Conservation (phyloP, 345 rosid species). For the Brassica juncea region DNA sequence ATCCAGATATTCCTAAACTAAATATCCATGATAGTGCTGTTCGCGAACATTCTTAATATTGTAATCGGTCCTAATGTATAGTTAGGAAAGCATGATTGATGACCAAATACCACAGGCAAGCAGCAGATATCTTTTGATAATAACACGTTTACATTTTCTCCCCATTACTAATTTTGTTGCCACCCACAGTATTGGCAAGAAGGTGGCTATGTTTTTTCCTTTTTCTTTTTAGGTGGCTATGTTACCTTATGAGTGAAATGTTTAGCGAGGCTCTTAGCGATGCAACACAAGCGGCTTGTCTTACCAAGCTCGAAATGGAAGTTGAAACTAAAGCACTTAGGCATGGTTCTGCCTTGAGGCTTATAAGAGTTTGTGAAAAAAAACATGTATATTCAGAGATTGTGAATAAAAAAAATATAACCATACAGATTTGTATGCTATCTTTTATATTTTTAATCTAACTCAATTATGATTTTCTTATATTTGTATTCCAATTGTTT, state of each 20-base stretch:
- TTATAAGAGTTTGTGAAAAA: neutral
- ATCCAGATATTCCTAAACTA: neutral
- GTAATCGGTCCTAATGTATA: neutral
- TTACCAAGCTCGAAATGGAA: constrained; percentile 77
- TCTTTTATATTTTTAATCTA: neutral
- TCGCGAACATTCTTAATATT: too few species aligned
- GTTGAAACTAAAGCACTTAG: constrained; percentile 76
- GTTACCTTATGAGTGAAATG: constrained; percentile 69
- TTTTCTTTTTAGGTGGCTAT: constrained; percentile 27
- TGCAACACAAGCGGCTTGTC: constrained; percentile 81
- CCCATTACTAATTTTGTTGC: constrained; percentile 41
- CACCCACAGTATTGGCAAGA: constrained; percentile 82
- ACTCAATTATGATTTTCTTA: constrained; percentile 9
- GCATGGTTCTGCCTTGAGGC: constrained; percentile 72
- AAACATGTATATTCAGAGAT: neutral
- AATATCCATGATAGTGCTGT: neutral
- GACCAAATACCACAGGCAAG: neutral
- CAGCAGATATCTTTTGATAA: neutral
- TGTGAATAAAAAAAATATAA: constrained; percentile 36
- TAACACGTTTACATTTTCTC: neutral
- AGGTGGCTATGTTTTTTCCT: constrained; percentile 45
- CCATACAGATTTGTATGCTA: constrained; percentile 13
- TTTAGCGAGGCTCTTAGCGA: constrained; percentile 81
- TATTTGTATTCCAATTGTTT: constrained; percentile 21
- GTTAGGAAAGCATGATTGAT: neutral